These are phyloP conservation scores for Hymenoscyphus scutula DNA, from an alignment of 2,329 filamentous ascomycete genomes.

Conservation along the genomic window DNA sequence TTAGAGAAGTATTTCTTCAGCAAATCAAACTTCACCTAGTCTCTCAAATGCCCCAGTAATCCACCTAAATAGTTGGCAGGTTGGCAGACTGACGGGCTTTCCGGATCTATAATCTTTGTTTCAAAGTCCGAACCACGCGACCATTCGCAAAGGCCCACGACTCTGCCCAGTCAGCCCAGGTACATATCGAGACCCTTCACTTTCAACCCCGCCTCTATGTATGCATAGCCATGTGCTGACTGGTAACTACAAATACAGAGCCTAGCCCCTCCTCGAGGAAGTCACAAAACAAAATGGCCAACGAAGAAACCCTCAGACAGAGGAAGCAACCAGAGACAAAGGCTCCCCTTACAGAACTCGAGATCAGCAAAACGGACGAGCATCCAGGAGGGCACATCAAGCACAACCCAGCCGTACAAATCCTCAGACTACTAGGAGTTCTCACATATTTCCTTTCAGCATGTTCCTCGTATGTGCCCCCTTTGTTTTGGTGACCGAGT, in stretches of 20 bases:
- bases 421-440: conserved; percentile 31
- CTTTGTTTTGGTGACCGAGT: background rate
- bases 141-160: conserved; percentile 22
- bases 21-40: background rate
- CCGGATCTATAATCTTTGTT: too few relatives aligned
- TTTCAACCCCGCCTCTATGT: background rate
- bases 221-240: background rate
- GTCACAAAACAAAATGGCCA: conserved; percentile 23
- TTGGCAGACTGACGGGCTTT: too few relatives aligned
- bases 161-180: conserved; percentile 9
- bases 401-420: conserved; percentile 31
- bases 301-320: conserved; percentile 27
- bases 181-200: background rate
- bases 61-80: too few relatives aligned
- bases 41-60: too few relatives aligned
- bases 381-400: conserved; percentile 38
- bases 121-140: conserved; percentile 13
- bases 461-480: conserved; percentile 32
- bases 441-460: conserved; percentile 32
- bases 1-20: background rate
- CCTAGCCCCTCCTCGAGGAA: background rate
- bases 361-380: conserved; percentile 16
- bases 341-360: background rate
- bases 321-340: conserved; percentile 20
- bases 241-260: background rate